Conservation (phyloP, 495 filamentous ascomycete genomes). For the Penicillium daleae region DNA sequence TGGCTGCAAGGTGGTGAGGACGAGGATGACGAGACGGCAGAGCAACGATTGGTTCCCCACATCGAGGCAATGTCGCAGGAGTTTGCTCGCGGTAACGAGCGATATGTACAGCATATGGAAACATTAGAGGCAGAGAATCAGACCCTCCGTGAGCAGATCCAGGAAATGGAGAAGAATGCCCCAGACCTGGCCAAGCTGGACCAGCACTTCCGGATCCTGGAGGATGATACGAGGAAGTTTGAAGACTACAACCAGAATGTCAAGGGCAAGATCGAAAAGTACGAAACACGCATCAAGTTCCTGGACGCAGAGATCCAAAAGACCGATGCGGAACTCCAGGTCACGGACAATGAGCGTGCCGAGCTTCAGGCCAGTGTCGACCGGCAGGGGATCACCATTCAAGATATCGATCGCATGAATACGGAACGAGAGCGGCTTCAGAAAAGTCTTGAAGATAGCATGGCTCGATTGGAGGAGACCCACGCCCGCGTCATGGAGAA, state of each 20-base stretch:
- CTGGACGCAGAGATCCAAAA: conserved; percentile 80
- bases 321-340: conserved; percentile 72
- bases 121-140: conserved; percentile 83
- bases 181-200: conserved; percentile 82
- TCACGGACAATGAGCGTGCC: conserved; percentile 78
- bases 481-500: conserved; percentile 81
- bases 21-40: conserved; percentile 79
- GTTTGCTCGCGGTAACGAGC: conserved; percentile 82
- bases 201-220: conserved; percentile 81
- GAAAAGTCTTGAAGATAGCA: conserved; percentile 76
- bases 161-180: conserved; percentile 81
- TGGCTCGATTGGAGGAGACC: conserved; percentile 74
- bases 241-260: conserved; percentile 86
- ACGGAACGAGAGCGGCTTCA: conserved; percentile 89
- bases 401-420: conserved; percentile 99
- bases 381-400: conserved; percentile 88
- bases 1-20: conserved; percentile 84
- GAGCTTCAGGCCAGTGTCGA: conserved; percentile 83
- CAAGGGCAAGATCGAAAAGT: conserved; percentile 79
- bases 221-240: conserved; percentile 90
- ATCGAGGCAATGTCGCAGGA: conserved; percentile 85
- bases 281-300: conserved; percentile 73
- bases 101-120: conserved; percentile 78
- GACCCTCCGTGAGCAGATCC: conserved; percentile 76
- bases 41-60: conserved; percentile 75